Evolutionary conservation across 345 rosid species (phyloP).

Genomic region (Acer yangbiense): DNA sequence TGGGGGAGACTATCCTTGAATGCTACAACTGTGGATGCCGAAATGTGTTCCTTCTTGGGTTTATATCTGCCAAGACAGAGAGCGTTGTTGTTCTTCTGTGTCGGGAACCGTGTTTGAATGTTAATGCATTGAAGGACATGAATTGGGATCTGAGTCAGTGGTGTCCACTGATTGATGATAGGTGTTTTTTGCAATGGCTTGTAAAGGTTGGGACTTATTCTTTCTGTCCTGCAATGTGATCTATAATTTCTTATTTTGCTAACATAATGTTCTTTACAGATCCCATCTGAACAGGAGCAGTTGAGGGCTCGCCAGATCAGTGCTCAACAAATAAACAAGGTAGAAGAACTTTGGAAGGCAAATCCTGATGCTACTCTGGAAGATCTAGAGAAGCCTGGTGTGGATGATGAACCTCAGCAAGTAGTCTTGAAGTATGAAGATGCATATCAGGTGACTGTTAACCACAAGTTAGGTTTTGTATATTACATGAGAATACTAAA

Average conservation of each 20-base stretch:
- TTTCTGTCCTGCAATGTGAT: neutral
- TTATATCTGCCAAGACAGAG: slow-evolving; percentile 97
- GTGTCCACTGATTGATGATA: slow-evolving; percentile 99
- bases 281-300: slow-evolving; percentile 99
- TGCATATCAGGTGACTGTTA: slow-evolving; percentile 83
- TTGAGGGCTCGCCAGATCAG: slow-evolving; percentile 98
- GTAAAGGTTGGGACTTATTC: slow-evolving; percentile 69
- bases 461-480: slow-evolving; percentile 9
- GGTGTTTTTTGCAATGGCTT: slow-evolving; percentile 98
- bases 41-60: slow-evolving; percentile 97
- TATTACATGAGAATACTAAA: neutral
- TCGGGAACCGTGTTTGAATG: slow-evolving; percentile 97
- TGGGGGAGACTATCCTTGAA: slow-evolving; percentile 98
- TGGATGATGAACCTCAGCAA: slow-evolving; percentile 98
- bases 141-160: slow-evolving; percentile 99
- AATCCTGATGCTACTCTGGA: slow-evolving; percentile 98
- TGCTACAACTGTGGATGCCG: slow-evolving; percentile 99
- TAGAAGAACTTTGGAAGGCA: slow-evolving; percentile 98
- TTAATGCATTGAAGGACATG: slow-evolving; percentile 99
- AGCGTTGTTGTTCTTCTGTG: slow-evolving; percentile 99
- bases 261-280: slow-evolving; percentile 45
- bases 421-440: slow-evolving; percentile 96
- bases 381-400: slow-evolving; percentile 99
- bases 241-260: slow-evolving; percentile 20
- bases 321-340: slow-evolving; percentile 98